Evolutionary conservation across 179 eudicot genomes (phyloP).

Genomic region (Beta macrorhiza): DNA sequence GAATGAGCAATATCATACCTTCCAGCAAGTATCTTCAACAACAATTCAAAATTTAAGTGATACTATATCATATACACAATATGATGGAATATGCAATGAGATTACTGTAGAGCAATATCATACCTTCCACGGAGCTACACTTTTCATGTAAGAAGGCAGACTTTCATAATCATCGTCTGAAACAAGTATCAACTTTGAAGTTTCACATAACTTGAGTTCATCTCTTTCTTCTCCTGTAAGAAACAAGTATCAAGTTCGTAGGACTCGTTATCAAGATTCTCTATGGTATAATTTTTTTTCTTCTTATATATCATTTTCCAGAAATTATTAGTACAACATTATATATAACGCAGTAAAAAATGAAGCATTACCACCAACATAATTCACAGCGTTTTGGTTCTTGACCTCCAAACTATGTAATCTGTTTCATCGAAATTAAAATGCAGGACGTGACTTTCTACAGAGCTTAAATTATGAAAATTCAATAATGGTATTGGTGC

Average conservation of each 20-base stretch:
- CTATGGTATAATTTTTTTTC: not conserved
- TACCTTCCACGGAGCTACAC: slow-evolving; percentile 90
- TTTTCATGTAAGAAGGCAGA: slow-evolving; percentile 79
- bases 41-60: not conserved
- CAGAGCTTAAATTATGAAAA: not conserved
- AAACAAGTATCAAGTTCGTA: not conserved
- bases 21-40: not conserved
- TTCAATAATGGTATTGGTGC: not conserved
- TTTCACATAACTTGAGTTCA: slow-evolving; percentile 37
- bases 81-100: not conserved
- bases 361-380: slow-evolving; percentile 20
- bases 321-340: not conserved
- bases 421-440: slow-evolving; percentile 15
- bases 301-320: not conserved
- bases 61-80: not conserved
- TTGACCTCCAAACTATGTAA: slow-evolving; percentile 21
- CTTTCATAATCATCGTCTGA: slow-evolving; percentile 66
- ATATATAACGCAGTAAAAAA: not conserved
- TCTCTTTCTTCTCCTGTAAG: slow-evolving; percentile 36
- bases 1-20: no score
- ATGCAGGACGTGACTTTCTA: slow-evolving; percentile 5
- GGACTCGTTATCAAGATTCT: not conserved
- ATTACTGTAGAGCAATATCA: not conserved
- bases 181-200: slow-evolving; percentile 37
- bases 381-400: slow-evolving; percentile 13